Percentiles rank a stretch among this genome's conserved stretches.
phyloP scores from a whole-genome alignment of 441 rosid species.

The California macrophylla region DNA sequence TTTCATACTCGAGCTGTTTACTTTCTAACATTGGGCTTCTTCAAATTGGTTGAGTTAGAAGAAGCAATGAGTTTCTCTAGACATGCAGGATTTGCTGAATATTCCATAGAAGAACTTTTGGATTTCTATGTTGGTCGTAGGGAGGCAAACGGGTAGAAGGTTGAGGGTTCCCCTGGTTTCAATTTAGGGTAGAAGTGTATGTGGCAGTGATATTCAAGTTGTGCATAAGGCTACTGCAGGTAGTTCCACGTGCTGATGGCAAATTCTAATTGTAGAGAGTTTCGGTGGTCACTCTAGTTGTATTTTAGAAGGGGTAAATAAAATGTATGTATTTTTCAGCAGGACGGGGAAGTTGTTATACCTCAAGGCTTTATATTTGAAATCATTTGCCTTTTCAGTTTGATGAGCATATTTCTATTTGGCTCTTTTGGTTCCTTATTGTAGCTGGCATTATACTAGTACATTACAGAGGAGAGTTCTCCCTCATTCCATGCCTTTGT shows the following conservation, averaged over 20 bases:
- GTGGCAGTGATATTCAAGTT: neutral
- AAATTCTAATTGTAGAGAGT: neutral
- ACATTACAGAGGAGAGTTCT: neutral
- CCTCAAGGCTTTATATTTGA: neutral
- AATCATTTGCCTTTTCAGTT: conserved; percentile 1
- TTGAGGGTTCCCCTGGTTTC: conserved; percentile 4
- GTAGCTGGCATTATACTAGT: neutral
- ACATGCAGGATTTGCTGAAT: conserved; percentile 6
- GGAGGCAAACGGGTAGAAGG: conserved; percentile 3
- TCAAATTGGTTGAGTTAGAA: conserved; percentile 3
- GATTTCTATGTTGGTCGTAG: neutral
- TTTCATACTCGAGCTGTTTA: neutral
- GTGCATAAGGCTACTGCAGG: conserved; percentile 5
- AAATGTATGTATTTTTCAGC: neutral
- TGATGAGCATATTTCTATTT: conserved; percentile 1
- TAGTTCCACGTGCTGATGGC: conserved; percentile 6
- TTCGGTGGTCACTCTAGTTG: conserved; percentile 2
- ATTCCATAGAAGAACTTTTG: conserved; percentile 3
- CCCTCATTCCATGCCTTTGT: neutral
- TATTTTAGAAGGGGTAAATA: neutral
- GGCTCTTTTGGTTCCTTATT: neutral
- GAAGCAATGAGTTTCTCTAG: neutral
- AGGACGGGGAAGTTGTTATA: neutral
- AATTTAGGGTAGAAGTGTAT: conserved; percentile 3
- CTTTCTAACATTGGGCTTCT: conserved; percentile 4